Evolutionary conservation across 2,329 filamentous ascomycete species (phyloP).

Genomic region (Fusarium floridanum): DNA sequence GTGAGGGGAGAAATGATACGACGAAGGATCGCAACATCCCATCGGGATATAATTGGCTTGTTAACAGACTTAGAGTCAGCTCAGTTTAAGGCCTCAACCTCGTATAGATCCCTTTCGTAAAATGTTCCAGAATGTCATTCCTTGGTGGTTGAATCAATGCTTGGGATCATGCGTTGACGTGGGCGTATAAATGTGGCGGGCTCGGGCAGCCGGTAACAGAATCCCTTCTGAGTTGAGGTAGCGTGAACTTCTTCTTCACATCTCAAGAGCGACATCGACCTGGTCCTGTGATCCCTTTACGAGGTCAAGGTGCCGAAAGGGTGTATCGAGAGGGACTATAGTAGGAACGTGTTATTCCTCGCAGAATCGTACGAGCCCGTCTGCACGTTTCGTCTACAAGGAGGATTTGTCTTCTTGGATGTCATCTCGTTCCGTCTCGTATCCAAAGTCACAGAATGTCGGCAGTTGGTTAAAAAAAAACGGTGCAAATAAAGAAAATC

Average conservation of each 20-base stretch:
- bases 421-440: background rate
- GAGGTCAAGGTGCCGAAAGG: background rate
- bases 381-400: background rate
- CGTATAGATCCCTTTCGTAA: background rate
- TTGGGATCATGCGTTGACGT: background rate
- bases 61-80: background rate
- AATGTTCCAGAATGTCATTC: background rate
- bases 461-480: background rate
- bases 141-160: background rate
- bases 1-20: background rate
- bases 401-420: background rate
- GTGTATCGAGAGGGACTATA: background rate
- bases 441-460: background rate
- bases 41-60: background rate
- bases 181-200: background rate
- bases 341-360: background rate
- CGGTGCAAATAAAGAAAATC: background rate
- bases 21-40: background rate
- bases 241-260: background rate
- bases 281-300: background rate
- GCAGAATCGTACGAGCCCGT: background rate
- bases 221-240: background rate
- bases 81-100: background rate
- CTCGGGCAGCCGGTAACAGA: background rate
- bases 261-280: rapidly evolving